These are phyloP conservation scores for Serendipita vermifera DNA, from an alignment of 768 basidiomycete species.

Conservation along the genomic window DNA sequence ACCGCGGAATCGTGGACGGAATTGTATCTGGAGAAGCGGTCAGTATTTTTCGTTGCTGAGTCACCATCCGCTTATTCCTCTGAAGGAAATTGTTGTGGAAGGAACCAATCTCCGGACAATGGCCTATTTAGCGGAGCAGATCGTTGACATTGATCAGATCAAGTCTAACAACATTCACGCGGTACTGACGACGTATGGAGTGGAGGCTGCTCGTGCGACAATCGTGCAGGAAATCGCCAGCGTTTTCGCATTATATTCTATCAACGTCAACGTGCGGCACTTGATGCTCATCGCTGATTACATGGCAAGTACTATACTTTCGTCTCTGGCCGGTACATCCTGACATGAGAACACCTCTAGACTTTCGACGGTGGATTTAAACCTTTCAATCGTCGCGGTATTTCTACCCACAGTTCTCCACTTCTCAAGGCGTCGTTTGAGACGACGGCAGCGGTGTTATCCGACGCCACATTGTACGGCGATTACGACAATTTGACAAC, in stretches of 20 bases:
- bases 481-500: constrained; percentile 89
- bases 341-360: constrained; percentile 31
- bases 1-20: not conserved
- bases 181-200: constrained; percentile 82
- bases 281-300: constrained; percentile 96
- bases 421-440: constrained; percentile 96
- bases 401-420: constrained; percentile 86
- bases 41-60: not conserved
- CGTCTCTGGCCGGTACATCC: not conserved
- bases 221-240: constrained; percentile 84
- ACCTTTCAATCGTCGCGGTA: constrained; percentile 94
- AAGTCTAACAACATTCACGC: constrained; percentile 95
- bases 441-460: constrained; percentile 85
- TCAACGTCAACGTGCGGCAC: constrained; percentile 88
- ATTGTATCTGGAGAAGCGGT: constrained; percentile 9
- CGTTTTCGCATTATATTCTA: constrained; percentile 91
- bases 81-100: constrained; percentile 63
- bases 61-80: constrained; percentile 12
- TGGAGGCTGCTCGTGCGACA: constrained; percentile 86
- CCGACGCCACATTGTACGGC: constrained; percentile 86
- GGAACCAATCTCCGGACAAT: constrained; percentile 71
- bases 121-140: constrained; percentile 33
- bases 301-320: constrained; percentile 54
- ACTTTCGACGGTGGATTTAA: constrained; percentile 97
- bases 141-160: constrained; percentile 63